Conservation (phyloP, 768 basidiomycete genomes). For the Pisolithus orientalis region DNA sequence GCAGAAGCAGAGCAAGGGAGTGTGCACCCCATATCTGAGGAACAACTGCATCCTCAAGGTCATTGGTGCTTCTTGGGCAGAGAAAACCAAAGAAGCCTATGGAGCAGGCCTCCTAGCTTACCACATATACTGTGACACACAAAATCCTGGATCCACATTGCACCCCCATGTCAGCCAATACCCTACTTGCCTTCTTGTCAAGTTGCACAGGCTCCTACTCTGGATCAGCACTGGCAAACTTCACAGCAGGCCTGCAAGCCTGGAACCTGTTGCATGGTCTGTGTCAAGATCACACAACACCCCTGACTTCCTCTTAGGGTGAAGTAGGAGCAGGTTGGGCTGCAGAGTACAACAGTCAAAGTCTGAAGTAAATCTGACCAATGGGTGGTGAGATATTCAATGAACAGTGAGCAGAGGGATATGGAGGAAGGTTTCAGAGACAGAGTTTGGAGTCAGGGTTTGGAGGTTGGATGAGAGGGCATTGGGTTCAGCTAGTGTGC, state of each 20-base stretch:
- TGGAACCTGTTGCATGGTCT: slow-evolving; percentile 43
- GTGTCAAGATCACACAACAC: too few species aligned
- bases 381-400: too few species aligned
- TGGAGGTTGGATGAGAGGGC: too few species aligned
- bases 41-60: slow-evolving; percentile 16
- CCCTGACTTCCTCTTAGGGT: too few species aligned
- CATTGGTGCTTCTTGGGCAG: slow-evolving; percentile 20
- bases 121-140: slow-evolving; percentile 37
- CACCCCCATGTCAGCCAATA: slow-evolving; percentile 18
- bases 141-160: slow-evolving; percentile 26
- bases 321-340: too few species aligned
- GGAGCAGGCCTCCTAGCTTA: slow-evolving; percentile 29
- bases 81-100: slow-evolving; percentile 29
- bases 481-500: too few species aligned
- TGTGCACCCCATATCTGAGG: neutral
- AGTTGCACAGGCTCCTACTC: slow-evolving; percentile 29
- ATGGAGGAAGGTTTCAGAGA: too few species aligned
- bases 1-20: neutral
- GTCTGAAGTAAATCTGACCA: too few species aligned
- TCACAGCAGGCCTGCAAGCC: slow-evolving; percentile 31
- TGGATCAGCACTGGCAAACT: slow-evolving; percentile 29
- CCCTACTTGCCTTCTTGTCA: slow-evolving; percentile 27
- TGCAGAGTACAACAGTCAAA: too few species aligned
- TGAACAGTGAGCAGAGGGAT: too few species aligned
- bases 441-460: too few species aligned